phyloP scores from a whole-genome alignment of 352 stramenopile species.

The Phytophthora sansomeana region DNA sequence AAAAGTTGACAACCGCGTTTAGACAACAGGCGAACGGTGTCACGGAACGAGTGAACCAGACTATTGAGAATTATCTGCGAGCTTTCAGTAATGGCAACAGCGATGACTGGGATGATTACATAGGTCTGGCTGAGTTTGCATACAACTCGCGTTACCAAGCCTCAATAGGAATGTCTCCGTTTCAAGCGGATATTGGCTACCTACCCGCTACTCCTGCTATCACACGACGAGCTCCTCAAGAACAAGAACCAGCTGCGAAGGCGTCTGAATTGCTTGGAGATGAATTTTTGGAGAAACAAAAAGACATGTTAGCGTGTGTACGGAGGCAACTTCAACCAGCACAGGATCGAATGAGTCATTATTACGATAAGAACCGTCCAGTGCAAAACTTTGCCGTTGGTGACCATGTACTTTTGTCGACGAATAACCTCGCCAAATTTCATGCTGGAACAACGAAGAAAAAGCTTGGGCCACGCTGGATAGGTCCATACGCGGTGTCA shows the following conservation, averaged over 20 bases:
- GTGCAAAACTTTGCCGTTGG: constrained; percentile 8
- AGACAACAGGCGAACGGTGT: constrained; percentile 19
- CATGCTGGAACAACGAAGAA: constrained; percentile 12
- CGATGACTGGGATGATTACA: constrained; percentile 20
- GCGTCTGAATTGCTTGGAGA: too few relatives aligned
- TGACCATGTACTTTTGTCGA: constrained; percentile 11
- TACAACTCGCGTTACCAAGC: constrained; percentile 18
- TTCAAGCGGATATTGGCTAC: constrained; percentile 24
- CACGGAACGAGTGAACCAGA: constrained; percentile 24
- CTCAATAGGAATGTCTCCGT: too few relatives aligned
- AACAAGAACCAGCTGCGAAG: too few relatives aligned
- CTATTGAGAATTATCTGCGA: constrained; percentile 21
- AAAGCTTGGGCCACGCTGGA: too few relatives aligned
- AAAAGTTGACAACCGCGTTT: too few relatives aligned
- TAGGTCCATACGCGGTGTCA: neutral
- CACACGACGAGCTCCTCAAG: too few relatives aligned
- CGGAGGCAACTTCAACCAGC: neutral
- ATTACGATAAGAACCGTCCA: constrained; percentile 22
- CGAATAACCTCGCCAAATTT: constrained; percentile 6
- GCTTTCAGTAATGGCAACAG: constrained; percentile 13
- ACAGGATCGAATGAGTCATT: constrained; percentile 9
- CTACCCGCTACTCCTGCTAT: constrained; percentile 6
- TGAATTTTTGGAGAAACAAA: constrained; percentile 11
- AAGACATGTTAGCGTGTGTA: neutral
- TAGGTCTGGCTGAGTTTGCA: constrained; percentile 16